Evolutionary conservation across 2,329 filamentous ascomycete species (phyloP).

Genomic region (Diaporthe citriasiana): DNA sequence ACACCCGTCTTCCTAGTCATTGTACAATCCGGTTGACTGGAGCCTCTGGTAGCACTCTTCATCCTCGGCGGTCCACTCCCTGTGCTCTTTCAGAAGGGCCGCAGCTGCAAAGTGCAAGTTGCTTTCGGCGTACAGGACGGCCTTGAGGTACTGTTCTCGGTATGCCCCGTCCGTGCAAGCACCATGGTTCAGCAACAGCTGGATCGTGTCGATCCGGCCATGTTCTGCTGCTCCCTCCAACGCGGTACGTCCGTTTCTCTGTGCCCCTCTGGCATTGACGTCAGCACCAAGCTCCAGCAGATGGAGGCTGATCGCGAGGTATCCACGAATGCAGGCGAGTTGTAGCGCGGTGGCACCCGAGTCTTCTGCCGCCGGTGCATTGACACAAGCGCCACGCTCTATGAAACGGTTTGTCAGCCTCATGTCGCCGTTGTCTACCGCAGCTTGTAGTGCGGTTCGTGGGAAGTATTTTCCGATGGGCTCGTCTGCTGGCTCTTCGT

Average conservation of each 20-base stretch:
- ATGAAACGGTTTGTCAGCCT: background rate
- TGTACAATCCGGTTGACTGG: too few species aligned
- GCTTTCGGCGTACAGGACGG: background rate
- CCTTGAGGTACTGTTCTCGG: background rate
- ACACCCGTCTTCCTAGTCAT: too few species aligned
- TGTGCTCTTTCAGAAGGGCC: background rate
- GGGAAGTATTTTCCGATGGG: accelerated
- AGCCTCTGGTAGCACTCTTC: constrained; percentile 4
- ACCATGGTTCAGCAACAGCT: background rate
- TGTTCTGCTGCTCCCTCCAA: constrained; percentile 4
- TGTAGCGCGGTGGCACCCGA: background rate
- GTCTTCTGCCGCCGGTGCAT: background rate
- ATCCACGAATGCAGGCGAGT: background rate
- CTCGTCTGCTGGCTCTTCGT: background rate
- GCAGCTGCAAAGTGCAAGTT: background rate
- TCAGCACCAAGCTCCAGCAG: background rate
- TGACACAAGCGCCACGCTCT: background rate
- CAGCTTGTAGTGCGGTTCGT: constrained; percentile 5
- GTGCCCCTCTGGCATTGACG: background rate
- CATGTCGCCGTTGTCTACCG: accelerated
- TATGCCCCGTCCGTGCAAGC: background rate
- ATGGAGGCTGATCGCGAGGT: background rate
- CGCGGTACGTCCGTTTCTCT: background rate
- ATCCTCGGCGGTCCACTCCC: background rate
- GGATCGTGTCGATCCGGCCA: background rate